Conservation (phyloP, 768 basidiomycete genomes). For the Dentipellis fragilis region DNA sequence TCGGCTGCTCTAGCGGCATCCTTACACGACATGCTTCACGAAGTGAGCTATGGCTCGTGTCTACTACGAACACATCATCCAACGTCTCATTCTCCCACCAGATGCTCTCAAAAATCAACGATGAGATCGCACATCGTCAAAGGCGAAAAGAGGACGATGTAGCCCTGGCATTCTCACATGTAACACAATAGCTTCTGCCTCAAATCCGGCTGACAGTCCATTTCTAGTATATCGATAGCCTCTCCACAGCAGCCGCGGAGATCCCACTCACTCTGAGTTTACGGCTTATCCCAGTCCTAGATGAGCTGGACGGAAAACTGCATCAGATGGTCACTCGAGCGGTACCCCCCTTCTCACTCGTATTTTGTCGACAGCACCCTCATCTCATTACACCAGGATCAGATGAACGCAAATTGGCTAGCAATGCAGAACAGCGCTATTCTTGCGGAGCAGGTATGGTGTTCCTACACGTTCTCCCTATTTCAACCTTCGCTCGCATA, state of each 20-base stretch:
- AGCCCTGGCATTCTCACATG: background rate
- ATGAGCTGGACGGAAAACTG: background rate
- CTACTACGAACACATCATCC: background rate
- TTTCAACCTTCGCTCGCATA: no score
- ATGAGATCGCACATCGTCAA: background rate
- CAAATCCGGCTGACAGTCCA: background rate
- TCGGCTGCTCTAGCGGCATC: background rate
- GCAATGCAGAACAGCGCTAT: background rate
- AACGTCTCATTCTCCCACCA: background rate
- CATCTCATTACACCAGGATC: background rate
- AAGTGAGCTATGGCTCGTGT: background rate
- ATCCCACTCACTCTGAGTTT: background rate
- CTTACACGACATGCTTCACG: background rate
- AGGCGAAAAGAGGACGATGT: background rate
- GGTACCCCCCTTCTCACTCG: background rate
- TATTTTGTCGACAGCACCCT: background rate
- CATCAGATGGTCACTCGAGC: background rate
- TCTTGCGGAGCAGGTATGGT: background rate
- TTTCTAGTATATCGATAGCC: background rate
- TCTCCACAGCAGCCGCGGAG: background rate
- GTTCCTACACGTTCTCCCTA: background rate
- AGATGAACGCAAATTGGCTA: background rate
- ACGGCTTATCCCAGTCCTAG: background rate
- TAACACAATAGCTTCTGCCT: background rate
- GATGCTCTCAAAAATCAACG: background rate